A percentile compares a stretch with the other conserved stretches of the same genome.
Conservation (phyloP, 108 stramenopile genomes). For the Stephanodiscus minutulus region DNA sequence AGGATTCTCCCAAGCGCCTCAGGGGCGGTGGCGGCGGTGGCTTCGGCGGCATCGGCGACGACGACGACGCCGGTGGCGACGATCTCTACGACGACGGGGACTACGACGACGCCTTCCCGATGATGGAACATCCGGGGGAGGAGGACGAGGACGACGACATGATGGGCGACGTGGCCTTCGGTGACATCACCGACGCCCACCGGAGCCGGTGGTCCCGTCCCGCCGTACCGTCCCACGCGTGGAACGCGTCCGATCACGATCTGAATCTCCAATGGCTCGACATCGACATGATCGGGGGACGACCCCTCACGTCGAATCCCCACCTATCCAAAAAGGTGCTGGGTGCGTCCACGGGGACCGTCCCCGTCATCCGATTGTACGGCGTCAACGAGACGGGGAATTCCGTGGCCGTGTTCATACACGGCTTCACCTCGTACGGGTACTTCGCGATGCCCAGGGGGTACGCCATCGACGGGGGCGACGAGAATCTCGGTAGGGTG, state of each 20-base stretch:
- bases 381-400: conserved; percentile 94
- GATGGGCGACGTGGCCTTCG: conserved; percentile 29
- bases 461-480: conserved; percentile 52
- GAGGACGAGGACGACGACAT: conserved; percentile 8
- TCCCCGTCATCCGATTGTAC: conserved; percentile 94
- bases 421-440: conserved; percentile 96
- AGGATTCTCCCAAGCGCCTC: conserved; percentile 54
- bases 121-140: conserved; percentile 10
- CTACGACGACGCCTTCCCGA: conserved; percentile 10
- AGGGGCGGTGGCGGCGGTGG: conserved; percentile 54
- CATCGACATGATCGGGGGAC: conserved; percentile 91
- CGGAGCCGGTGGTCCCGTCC: conserved; percentile 56
- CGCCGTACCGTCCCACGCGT: conserved; percentile 30
- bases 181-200: conserved; percentile 35
- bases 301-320: conserved; percentile 75
- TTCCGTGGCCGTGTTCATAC: conserved; percentile 90
- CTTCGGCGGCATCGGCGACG: conserved; percentile 9
- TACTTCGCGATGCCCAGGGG: conserved; percentile 81
- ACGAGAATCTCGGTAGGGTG: conserved; percentile 59
- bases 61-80: conserved; percentile 13
- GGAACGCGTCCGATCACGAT: conserved; percentile 47
- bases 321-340: conserved; percentile 59
- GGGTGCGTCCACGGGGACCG: conserved; percentile 65
- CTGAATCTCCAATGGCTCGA: conserved; percentile 95
- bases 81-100: conserved; percentile 22